Percentiles rank a stretch among this genome's conserved stretches.
These are phyloP conservation scores for Pleurostoma richardsiae DNA, from an alignment of 2,329 filamentous ascomycete genomes.

Conservation along the genomic window DNA sequence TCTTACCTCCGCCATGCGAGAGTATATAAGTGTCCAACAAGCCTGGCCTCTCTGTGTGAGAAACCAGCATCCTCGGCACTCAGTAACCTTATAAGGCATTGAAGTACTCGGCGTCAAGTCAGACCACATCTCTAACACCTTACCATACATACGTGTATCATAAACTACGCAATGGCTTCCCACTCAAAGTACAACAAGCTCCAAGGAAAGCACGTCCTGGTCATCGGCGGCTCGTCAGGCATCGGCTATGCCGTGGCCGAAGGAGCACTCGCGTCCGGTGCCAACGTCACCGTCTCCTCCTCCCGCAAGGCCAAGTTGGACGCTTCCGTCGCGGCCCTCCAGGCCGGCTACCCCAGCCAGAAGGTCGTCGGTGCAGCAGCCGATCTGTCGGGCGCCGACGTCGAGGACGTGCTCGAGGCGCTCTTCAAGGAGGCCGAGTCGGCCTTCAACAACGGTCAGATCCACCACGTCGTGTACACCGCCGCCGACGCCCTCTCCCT, in stretches of 20 bases:
- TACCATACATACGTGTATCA: no score
- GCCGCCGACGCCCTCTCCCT: constrained; percentile 21
- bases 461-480: constrained; percentile 19
- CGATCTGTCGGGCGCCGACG: constrained; percentile 13
- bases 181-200: constrained; percentile 23
- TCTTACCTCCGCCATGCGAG: no score
- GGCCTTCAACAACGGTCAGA: not conserved
- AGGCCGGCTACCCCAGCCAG: constrained; percentile 3
- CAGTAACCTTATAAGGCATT: no score
- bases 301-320: constrained; percentile 46
- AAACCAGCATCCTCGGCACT: no score
- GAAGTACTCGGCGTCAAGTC: no score
- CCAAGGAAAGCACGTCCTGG: constrained; percentile 37
- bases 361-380: constrained; percentile 19
- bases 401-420: constrained; percentile 22
- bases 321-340: constrained; percentile 27
- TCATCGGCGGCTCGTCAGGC: constrained; percentile 59
- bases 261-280: constrained; percentile 48
- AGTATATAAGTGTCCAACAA: no score
- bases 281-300: constrained; percentile 51
- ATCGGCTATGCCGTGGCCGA: constrained; percentile 59
- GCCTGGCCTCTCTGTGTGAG: no score
- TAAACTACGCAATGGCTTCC: constrained; percentile 10
- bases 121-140: no score
- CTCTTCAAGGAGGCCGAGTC: constrained; percentile 12